Base-by-base conservation (phyloP, 2,329 filamentous ascomycete species). In the Fusarium sp. region DNA sequence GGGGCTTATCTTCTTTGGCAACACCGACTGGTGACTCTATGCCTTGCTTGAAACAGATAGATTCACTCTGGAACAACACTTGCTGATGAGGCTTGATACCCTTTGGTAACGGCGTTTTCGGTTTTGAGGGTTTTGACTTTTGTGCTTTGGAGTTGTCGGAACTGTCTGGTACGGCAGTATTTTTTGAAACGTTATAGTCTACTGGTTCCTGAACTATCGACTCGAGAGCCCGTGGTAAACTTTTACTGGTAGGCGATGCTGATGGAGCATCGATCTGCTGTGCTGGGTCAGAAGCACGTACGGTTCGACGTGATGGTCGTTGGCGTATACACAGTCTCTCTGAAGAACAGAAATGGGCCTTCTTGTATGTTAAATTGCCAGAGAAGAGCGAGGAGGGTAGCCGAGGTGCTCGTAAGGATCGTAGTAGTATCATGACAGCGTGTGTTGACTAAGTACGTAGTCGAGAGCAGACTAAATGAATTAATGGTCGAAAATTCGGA, bases 81-180 rank as follows among this genome's bases (percentile, higher is more conserved):
- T 72, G 68, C 16, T 74, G 68, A 37, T 72, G 41, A 3, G 61
- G 51, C 45, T 74, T 73, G 52, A 72, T 57, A 10, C 71, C 69
- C 16, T 62, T 62, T 23, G 60, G 57, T 16, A 65, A 9, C 7
- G 59, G 30, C 10, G 50, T 36, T 16, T 56, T 64, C 15, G 37
- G 46, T 16, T 65, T 71, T 18, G 45, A 5, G 11, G 51, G 31
- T 13, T 65, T 70, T 18, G 50, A 18, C 5, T 63, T 51, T 41
- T 12, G 30, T 40, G 52, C 36, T 38, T 63, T 58, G 9, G 33
- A n/a, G 10, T 18, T 33, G 10, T 16, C 42, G 9, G 46, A 26
- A 31, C 31, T 12, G 8, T 45, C 31, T 36, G 31, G 13, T 18
- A 26, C 20, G 8, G 15, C 16, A 9, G 12, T 28, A n/a, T 15